Evolutionary conservation across 2,329 filamentous ascomycete species (phyloP), one percentile per base, ranked within the genome.

Genomic region (Metarhizium guizhouense): DNA sequence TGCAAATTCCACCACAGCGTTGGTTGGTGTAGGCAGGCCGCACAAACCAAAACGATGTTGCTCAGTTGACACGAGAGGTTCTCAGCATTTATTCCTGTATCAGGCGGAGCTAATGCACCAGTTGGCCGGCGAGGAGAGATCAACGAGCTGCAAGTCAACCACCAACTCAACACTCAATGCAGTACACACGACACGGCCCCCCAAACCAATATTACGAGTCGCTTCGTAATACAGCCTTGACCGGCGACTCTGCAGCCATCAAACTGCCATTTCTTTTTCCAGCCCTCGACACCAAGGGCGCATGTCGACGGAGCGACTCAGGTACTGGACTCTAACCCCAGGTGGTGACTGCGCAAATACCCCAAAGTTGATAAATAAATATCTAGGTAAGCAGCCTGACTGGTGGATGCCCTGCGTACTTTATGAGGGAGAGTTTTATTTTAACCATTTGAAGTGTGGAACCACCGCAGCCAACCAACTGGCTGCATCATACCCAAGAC

Each of bases 251-350:
- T 42, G 29, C 51, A 49, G 34, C 20, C 34, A 43, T 10, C 38
- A 5, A 40, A 5, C 38, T 7, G 13, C 13, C 1, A 13, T 34
- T 52, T n/a, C 34, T 48, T 52, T 49, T 52, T 43, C 32, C 50
- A 45, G 18, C 54, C 36, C 51, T 50, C 51, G 54, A 50, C 20
- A 18, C 20, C 36, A 20, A 56, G 54, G 54, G 54, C 54, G 51
- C 6, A 34, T 20, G 32, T 34, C 10, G 32, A 34, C 32, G 32
- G 32, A 34, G 32, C 7, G 38, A 40, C 14, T 40, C 38, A 14
- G 38, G 14, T 25, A 25, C 25, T 25, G 25, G 25, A 25, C 25
- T 25, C 25, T 4, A 25, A 25, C 25, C 25, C 25, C 25, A 25
- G 25, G 25, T 25, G 25, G 25, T 25, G 25, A 25, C 25, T 47